phyloP scores from a whole-genome alignment of 169 alveolate species.

The Plasmodium billcollinsi region DNA sequence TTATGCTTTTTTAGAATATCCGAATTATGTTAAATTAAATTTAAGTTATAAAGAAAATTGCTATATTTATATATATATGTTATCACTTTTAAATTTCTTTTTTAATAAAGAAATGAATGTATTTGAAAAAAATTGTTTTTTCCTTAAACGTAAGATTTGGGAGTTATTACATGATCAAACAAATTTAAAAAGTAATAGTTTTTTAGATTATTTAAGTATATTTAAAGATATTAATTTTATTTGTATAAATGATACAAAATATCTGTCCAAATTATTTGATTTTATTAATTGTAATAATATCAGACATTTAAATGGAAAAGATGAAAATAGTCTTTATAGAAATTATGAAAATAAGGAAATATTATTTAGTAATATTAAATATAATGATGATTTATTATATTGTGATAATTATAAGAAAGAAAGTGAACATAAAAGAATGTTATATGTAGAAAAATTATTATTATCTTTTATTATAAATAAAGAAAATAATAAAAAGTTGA shows the following conservation, averaged over 20 bases:
- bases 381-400: too few species aligned
- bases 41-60: conserved; percentile 20
- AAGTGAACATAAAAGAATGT: too few species aligned
- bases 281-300: neutral
- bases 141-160: conserved; percentile 55
- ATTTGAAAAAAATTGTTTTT: conserved; percentile 61
- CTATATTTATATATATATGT: conserved; percentile 28
- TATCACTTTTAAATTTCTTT: conserved; percentile 28
- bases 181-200: conserved; percentile 31
- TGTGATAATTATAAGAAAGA: too few species aligned
- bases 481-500: neutral
- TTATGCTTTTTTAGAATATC: conserved; percentile 59
- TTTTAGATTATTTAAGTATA: conserved; percentile 36
- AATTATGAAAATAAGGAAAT: too few species aligned
- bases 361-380: too few species aligned
- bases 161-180: conserved; percentile 49
- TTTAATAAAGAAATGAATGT: conserved; percentile 35
- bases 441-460: too few species aligned
- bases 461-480: too few species aligned
- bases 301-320: too few species aligned
- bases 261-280: conserved; percentile 16
- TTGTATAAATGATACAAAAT: conserved; percentile 21
- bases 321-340: too few species aligned
- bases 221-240: conserved; percentile 33
- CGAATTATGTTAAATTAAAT: conserved; percentile 40